phyloP scores from a whole-genome alignment of 2,329 filamentous ascomycete species.

The Diplodia seriata region DNA sequence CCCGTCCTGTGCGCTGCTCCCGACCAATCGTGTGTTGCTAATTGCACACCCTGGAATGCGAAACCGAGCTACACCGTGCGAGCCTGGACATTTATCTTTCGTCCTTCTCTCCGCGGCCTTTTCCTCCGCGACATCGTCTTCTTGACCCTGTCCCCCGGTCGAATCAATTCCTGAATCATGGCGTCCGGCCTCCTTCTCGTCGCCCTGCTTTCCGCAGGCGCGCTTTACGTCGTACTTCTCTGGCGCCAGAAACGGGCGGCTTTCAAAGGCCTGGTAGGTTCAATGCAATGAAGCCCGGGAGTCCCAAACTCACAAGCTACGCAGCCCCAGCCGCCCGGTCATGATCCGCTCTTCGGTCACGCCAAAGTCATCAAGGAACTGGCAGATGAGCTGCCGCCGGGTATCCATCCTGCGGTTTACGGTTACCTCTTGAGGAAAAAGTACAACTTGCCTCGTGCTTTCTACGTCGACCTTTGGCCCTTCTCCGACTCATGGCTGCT shows the following conservation, averaged over 20 bases:
- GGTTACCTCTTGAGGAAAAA: slow-evolving; percentile 8
- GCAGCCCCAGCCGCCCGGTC: slow-evolving; percentile 20
- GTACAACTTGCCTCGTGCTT: slow-evolving; percentile 21
- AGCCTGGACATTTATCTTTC: not conserved
- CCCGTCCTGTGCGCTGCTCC: too few relatives aligned
- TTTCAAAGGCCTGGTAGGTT: slow-evolving; percentile 19
- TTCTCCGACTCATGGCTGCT: slow-evolving; percentile 11
- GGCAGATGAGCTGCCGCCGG: slow-evolving; percentile 7
- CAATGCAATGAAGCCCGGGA: not conserved
- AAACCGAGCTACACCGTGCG: slow-evolving; percentile 22
- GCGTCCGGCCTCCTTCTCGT: not conserved
- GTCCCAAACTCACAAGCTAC: not conserved
- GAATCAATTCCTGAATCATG: not conserved
- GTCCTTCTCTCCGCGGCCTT: not conserved
- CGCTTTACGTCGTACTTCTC: not conserved
- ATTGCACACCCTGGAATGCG: slow-evolving; percentile 6
- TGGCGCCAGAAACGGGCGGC: slow-evolving; percentile 1
- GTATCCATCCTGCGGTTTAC: slow-evolving; percentile 15
- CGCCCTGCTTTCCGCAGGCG: not conserved
- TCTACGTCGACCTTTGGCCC: slow-evolving; percentile 31
- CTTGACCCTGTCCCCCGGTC: too few relatives aligned
- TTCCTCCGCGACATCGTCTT: not conserved
- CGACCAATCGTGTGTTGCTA: not conserved
- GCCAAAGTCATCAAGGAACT: slow-evolving; percentile 8
- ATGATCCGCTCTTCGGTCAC: slow-evolving; percentile 11